A percentile compares a stretch with the other conserved stretches of the same genome.
phyloP scores from a whole-genome alignment of 345 rosid species.

The Acer campestre region DNA sequence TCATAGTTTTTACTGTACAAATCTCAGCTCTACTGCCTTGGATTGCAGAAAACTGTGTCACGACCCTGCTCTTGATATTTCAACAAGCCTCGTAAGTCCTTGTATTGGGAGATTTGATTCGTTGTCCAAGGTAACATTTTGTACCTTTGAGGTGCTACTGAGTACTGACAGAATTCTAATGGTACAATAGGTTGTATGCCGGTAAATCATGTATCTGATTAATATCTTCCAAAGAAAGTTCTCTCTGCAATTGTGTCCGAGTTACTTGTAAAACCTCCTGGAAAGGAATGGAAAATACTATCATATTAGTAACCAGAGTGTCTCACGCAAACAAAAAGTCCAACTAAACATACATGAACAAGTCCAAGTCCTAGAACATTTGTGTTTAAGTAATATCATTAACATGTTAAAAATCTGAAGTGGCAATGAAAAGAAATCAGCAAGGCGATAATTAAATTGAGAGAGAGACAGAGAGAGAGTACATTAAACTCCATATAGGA shows the following conservation, averaged over 20 bases:
- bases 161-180: conserved; percentile 25
- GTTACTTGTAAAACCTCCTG: conserved; percentile 91
- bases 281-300: conserved; percentile 13
- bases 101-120: background rate
- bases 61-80: conserved; percentile 2
- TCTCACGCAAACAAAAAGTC: background rate
- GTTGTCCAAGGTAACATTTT: background rate
- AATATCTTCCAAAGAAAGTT: conserved; percentile 76
- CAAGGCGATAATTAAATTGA: background rate
- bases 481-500: conserved; percentile 99
- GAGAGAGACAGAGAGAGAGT: conserved; percentile 28
- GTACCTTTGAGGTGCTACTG: background rate
- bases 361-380: background rate
- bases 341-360: background rate
- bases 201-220: conserved; percentile 80
- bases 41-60: background rate
- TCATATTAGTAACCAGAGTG: background rate
- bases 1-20: conserved; percentile 6
- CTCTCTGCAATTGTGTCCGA: conserved; percentile 83
- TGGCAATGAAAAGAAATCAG: background rate
- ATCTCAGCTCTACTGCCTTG: conserved; percentile 4
- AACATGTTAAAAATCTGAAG: background rate
- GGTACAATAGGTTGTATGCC: conserved; percentile 79
- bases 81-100: conserved; percentile 1
- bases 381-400: background rate